Evolutionary conservation across 768 basidiomycete species (phyloP), one percentile per base, ranked within the genome.

Genomic region (Naematelia aurantialba): DNA sequence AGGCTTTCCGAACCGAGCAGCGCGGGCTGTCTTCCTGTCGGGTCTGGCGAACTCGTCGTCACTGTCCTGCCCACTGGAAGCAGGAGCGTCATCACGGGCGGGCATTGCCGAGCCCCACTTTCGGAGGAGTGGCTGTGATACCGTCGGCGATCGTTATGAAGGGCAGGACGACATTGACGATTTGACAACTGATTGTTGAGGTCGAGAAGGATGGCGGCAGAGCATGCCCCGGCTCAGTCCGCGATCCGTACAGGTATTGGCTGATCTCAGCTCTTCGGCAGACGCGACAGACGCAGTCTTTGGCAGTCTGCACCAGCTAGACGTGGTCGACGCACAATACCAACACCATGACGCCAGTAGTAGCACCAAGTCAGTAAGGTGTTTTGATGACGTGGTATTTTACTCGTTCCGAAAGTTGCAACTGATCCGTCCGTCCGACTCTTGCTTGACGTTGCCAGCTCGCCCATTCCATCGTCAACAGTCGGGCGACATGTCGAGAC

Each of bases 1-100:
- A 8, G 34, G 34, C 17, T 61, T 65, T 45, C 60, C 66, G 60
- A 76, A 76, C 34, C 75, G 53, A 27, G 70, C 68, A 1, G 75
- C 75, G 50, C 75, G 56, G 34, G 66, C 66, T 13, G 68, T 66
- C 22, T 65, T 62, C 31, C 54, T 61, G 24, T 58, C 65, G 1
- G 61, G 57, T 52, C 66, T 68, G 39, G 30, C 22, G 13, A 45
- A 51, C 25, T 64, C 68, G 67, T 69, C 70, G 21, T 72, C 68
- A 25, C 57, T 49, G 26, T 62, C 71, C n/a, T 56, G 60, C 26
- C 63, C 60, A 8, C 71, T 68, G 12, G 60, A 56, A 30, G 56
- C 68, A 8, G 68, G 57, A 8, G 68, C 65, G 49, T 12, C 22
- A n/a, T 22, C 48, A 21, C 11, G 19, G 21, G 22, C n/a, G 26